phyloP scores from a whole-genome alignment of 1,284 basidiomycete genomes.

The Naganishia sp. region DNA sequence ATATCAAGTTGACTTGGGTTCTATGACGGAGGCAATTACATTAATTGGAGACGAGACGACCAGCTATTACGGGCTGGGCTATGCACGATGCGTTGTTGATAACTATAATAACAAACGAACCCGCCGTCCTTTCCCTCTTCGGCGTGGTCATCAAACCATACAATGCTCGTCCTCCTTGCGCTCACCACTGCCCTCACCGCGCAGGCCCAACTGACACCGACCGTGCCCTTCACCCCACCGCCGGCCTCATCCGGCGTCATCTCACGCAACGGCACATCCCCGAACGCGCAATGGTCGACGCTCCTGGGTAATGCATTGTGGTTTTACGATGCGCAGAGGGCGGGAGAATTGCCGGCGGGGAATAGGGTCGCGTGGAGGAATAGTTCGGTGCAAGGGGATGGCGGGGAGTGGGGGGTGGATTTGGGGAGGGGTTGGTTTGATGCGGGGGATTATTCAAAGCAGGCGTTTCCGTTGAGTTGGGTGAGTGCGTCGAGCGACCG shows the following conservation, averaged over 20 bases:
- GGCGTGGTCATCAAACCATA: background rate
- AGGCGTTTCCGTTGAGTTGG: slow-evolving; percentile 71
- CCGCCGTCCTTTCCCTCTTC: too few relatives aligned
- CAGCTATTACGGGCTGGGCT: background rate
- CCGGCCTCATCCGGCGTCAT: slow-evolving; percentile 60
- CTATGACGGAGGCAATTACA: slow-evolving; percentile 8
- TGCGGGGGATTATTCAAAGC: slow-evolving; percentile 80
- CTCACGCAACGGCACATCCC: slow-evolving; percentile 56
- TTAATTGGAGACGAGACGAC: too few relatives aligned
- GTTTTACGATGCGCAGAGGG: slow-evolving; percentile 89
- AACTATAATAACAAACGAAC: background rate
- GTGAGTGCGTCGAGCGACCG: slow-evolving; percentile 20
- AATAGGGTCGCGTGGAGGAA: slow-evolving; percentile 87
- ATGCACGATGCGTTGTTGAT: background rate
- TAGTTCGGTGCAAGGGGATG: slow-evolving; percentile 73
- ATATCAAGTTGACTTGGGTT: background rate
- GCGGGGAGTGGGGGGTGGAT: slow-evolving; percentile 70
- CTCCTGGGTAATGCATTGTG: slow-evolving; percentile 77
- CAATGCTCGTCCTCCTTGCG: background rate
- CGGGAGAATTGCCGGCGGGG: slow-evolving; percentile 67
- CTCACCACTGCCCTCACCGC: background rate
- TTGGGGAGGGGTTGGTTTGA: slow-evolving; percentile 87
- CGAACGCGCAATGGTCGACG: slow-evolving; percentile 76
- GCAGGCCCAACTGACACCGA: slow-evolving; percentile 63
- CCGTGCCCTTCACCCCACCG: slow-evolving; percentile 63